phyloP scores from a whole-genome alignment of 2,329 filamentous ascomycete species.

The Verticillium tricorpus region DNA sequence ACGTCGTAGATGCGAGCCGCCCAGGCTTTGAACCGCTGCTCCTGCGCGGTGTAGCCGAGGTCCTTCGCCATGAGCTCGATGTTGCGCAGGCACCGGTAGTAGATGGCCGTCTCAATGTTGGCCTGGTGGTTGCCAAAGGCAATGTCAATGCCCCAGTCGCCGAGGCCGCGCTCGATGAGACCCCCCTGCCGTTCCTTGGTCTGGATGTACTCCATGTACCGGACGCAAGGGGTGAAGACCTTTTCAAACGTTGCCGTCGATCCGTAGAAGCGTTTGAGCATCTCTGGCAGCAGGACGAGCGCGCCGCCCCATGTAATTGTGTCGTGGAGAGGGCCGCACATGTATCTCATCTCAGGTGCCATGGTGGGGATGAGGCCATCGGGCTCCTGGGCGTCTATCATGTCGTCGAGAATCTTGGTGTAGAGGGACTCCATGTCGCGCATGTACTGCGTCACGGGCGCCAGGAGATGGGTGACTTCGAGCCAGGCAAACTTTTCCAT shows the following conservation, averaged over 20 bases:
- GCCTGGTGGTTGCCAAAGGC: slow-evolving; percentile 38
- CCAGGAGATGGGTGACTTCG: slow-evolving; percentile 40
- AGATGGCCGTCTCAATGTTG: slow-evolving; percentile 39
- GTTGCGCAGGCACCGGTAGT: slow-evolving; percentile 34
- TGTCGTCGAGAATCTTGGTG: slow-evolving; percentile 41
- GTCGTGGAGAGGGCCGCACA: slow-evolving; percentile 42
- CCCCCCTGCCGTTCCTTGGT: slow-evolving; percentile 33
- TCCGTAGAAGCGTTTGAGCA: slow-evolving; percentile 34
- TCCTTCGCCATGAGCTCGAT: slow-evolving; percentile 29
- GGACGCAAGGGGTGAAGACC: slow-evolving; percentile 29
- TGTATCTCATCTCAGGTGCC: slow-evolving; percentile 41
- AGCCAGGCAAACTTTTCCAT: slow-evolving; percentile 45
- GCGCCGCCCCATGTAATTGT: slow-evolving; percentile 40
- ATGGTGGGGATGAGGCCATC: slow-evolving; percentile 40
- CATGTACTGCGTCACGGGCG: slow-evolving; percentile 39
- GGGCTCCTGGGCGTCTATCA: slow-evolving; percentile 38
- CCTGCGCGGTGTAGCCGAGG: slow-evolving; percentile 18
- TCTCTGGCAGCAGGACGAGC: slow-evolving; percentile 28
- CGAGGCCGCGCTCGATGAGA: slow-evolving; percentile 36
- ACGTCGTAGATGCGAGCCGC: slow-evolving; percentile 23
- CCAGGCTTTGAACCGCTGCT: slow-evolving; percentile 18
- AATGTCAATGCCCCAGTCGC: slow-evolving; percentile 37
- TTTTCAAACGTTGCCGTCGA: slow-evolving; percentile 29
- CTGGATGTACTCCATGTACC: slow-evolving; percentile 36
- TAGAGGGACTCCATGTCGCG: slow-evolving; percentile 41